Conservation (phyloP, 148 eudicot species). For the Pharnaceum exiguum region DNA sequence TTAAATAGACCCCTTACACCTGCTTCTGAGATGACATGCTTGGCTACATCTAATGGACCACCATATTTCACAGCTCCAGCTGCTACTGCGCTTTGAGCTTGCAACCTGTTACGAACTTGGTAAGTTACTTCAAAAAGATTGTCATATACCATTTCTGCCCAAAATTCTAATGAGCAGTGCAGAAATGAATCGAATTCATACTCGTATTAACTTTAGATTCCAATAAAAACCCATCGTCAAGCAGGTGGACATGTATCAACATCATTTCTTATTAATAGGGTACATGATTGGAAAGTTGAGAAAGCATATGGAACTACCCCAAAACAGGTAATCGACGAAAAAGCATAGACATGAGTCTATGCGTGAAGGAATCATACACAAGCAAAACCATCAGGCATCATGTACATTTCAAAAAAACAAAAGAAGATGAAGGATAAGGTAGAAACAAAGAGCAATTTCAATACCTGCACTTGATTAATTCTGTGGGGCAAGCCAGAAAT, state of each 20-base stretch:
- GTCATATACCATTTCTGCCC: no score
- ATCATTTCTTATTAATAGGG: neutral
- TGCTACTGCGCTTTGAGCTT: constrained; percentile 79
- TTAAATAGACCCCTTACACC: constrained; percentile 82
- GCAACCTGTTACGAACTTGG: constrained; percentile 47
- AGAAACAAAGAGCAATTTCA: neutral
- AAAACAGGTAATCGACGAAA: no score
- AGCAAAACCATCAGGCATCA: no score
- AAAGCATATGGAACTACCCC: no score
- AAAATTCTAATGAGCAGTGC: no score
- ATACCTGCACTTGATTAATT: constrained; percentile 91
- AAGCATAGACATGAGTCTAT: no score
- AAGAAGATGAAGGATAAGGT: neutral
- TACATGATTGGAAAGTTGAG: no score
- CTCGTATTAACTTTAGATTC: no score
- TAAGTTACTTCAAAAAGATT: neutral
- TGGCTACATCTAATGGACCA: constrained; percentile 87
- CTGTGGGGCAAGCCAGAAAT: constrained; percentile 88
- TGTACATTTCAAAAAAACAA: neutral
- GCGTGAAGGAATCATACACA: no score
- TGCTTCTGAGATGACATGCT: constrained; percentile 71
- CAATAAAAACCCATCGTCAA: no score
- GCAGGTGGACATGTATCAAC: neutral
- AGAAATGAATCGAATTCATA: no score
- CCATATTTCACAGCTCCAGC: constrained; percentile 61